Base-by-base conservation (phyloP, 495 filamentous ascomycete genomes). In the Aspergillus incahuasiensis region DNA sequence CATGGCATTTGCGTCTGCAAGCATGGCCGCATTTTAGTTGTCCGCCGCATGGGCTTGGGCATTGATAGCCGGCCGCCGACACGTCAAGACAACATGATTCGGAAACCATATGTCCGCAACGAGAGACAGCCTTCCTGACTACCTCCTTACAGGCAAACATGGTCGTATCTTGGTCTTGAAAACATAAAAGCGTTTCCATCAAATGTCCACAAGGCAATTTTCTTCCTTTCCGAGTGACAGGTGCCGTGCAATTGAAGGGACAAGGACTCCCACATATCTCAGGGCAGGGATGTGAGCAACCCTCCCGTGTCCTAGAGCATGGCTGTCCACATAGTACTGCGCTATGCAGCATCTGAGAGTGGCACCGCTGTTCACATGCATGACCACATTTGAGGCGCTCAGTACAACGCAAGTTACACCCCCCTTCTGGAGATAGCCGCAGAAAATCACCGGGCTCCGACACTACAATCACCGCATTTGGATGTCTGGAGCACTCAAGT, bases 401-500 rank as follows among this genome's bases (percentile, higher is more conserved):
- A 3, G 68, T 73, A 56, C 90, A 95, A 12, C 58, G 74, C 15
- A 78, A 63, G 49, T 66, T 63, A 58, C 89, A 95, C 6, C 89
- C 88, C 35, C 87, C 87, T 66, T 92, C 89, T 0, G 89, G 89
- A 1, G 84, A 72, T 21, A 81, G 60, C 1, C 64, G 65, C 5
- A 62, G 51, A 57, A 94, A 92, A 62, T 91, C 76, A 2, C 85
- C 81, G 0, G 88, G 81, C 6, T 69, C 64, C 1, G 78, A 76
- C 11, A 86, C 81, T 3, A 63, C 32, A 22, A 92, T 83, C 0
- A 68, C 57, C 3, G 70, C 80, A 0, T 85, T 71, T 13, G 78
- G 82, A 65, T 95, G 90, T 0, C 87, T 78, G 2, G 86, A 77
- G 67, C 90, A 95, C 46, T 74, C 69, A 0, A 92, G 72, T 9